Evolutionary conservation across 306 rosid species (phyloP), one percentile per base, ranked within the genome.

Genomic region (Malus sieversii): DNA sequence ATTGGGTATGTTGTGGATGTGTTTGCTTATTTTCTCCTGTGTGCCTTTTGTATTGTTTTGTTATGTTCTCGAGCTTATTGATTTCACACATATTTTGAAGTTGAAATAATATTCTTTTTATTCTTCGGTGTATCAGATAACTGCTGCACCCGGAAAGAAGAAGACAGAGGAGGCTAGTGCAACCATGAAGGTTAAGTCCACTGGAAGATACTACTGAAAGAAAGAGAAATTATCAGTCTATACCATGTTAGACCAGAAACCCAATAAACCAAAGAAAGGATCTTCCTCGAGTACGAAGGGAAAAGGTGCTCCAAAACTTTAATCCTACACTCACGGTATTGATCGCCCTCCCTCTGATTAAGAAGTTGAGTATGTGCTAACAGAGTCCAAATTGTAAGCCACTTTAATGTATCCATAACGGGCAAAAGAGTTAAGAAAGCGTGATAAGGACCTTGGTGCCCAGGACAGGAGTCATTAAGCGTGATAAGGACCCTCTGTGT

Each of bases 271-370:
- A 13, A 79, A 25, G 51, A 72, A 61, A 55, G 79, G 64, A 25
- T 72, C 88, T 66, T 79, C 88, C 58, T 77, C 89, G 10, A 81
- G 86, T 55, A 60, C 38, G 5, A 64, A 65, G 84, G 57, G 83
- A 27, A 88, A 86, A 79, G 44, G 83, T 38, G 86, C 86, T 22
- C 82, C 88, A 51, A 89, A 89, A 71, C 63, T 22, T 58, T 72
- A 82, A 1, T 64, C 90, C 42, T 86, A 86, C 76, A 74, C 81
- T 22, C 81, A 84, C 66, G 82, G 70, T 69, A 80, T 89, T 58
- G 93, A 89, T 79, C 86, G 82, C 67, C 91, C 90, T 66, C 90
- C 89, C 46, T 89, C 89, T 38, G 90, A 89, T 74, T 90, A 88
- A 22, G 89, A 84, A 57, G 93, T 84, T 10, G 85, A 73, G 8